Evolutionary conservation across 192 early-diverging fungal species (phyloP).

Genomic region (Diversispora epigaea): DNA sequence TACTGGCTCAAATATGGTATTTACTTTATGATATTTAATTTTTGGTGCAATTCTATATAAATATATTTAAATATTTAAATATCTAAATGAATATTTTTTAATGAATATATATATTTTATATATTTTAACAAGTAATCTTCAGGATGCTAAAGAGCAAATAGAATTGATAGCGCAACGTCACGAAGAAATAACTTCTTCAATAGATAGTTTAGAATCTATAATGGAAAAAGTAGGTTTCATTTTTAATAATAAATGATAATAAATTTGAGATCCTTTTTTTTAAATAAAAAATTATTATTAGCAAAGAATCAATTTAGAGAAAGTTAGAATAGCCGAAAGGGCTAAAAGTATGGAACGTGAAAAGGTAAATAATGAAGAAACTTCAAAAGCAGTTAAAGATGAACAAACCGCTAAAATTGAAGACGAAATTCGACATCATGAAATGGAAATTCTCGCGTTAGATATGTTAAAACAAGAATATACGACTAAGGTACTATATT

Average conservation of each 20-base stretch:
- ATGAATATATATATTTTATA: neutral
- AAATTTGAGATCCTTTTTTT: neutral
- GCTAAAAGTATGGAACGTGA: neutral
- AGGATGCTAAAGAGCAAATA: slow-evolving; percentile 10
- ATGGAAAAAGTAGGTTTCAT: slow-evolving; percentile 1
- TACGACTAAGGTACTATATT: slow-evolving; percentile 1
- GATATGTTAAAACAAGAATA: slow-evolving; percentile 14
- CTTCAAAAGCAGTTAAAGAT: neutral
- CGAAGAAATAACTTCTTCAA: slow-evolving; percentile 33
- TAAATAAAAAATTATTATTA: neutral
- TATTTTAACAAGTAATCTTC: slow-evolving; percentile 23
- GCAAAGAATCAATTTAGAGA: slow-evolving; percentile 28
- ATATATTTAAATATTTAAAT: neutral
- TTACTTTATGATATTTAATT: too few relatives aligned
- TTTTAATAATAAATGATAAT: neutral
- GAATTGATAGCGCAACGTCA: slow-evolving; percentile 5
- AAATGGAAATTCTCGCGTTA: slow-evolving; percentile 29
- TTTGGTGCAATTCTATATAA: neutral
- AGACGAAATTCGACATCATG: slow-evolving; percentile 17
- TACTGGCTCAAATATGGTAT: slow-evolving; percentile 28
- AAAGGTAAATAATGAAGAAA: neutral
- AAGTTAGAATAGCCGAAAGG: neutral
- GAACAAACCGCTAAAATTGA: neutral
- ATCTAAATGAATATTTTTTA: neutral
- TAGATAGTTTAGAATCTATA: slow-evolving; percentile 31